Conservation (phyloP, 495 filamentous ascomycete genomes). For the Articulospora tetracladia region DNA sequence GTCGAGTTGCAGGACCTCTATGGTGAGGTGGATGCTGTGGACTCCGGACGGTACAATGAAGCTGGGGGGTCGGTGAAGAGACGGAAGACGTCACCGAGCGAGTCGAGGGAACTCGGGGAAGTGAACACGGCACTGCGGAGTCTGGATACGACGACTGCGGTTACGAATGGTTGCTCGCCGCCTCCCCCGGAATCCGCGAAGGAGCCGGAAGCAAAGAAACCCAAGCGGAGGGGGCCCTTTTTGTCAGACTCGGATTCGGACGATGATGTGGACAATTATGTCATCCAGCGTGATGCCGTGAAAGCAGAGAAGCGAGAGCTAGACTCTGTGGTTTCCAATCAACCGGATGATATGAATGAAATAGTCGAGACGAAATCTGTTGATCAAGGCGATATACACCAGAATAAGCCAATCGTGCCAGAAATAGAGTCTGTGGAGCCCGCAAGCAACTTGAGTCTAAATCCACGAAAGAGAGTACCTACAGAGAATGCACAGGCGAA, state of each 20-base stretch:
- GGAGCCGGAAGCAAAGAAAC: conserved; percentile 36
- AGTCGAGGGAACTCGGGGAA: neutral
- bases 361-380: conserved; percentile 8
- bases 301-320: conserved; percentile 10
- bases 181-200: conserved; percentile 18
- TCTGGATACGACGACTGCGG: neutral
- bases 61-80: conserved; percentile 38
- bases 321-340: neutral
- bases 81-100: conserved; percentile 27
- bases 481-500: conserved; percentile 13
- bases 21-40: conserved; percentile 37
- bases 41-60: conserved; percentile 48
- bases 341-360: conserved; percentile 9
- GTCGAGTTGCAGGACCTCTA: conserved; percentile 35
- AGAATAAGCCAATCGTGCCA: conserved; percentile 12
- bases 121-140: neutral
- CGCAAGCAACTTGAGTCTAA: neutral
- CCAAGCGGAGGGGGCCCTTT: conserved; percentile 31
- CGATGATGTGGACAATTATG: conserved; percentile 4
- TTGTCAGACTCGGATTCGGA: conserved; percentile 28
- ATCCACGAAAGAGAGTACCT: conserved; percentile 16
- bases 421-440: conserved; percentile 1
- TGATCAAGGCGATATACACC: conserved; percentile 9
- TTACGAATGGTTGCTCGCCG: conserved; percentile 8
- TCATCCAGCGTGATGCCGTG: neutral